phyloP scores from a whole-genome alignment of 1,139 yeast species.

The Diutina neorugosa region DNA sequence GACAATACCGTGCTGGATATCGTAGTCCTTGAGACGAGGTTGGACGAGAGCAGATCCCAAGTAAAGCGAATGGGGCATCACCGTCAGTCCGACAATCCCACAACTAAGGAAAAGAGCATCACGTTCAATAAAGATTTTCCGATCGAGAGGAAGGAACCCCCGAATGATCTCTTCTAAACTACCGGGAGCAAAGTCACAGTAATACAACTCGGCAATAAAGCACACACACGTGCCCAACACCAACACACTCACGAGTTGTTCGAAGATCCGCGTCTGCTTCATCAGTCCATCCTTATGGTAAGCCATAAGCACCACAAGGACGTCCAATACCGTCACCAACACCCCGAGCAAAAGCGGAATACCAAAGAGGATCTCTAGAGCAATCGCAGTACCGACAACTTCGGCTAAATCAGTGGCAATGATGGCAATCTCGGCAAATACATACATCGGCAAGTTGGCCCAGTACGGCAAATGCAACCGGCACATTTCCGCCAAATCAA shows the following conservation, averaged over 20 bases:
- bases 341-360: constrained; percentile 61
- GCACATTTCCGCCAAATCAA: constrained; percentile 70
- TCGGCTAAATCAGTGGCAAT: constrained; percentile 77
- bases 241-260: constrained; percentile 47
- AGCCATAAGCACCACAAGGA: constrained; percentile 52
- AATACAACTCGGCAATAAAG: constrained; percentile 48
- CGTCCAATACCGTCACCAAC: constrained; percentile 60
- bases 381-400: constrained; percentile 72
- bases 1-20: constrained; percentile 31
- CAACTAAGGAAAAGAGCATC: constrained; percentile 55
- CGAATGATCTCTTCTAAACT: constrained; percentile 25
- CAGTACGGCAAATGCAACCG: constrained; percentile 47
- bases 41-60: constrained; percentile 70
- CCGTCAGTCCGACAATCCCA: constrained; percentile 73
- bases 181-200: constrained; percentile 31
- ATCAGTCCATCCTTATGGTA: constrained; percentile 62
- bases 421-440: constrained; percentile 62
- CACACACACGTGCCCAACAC: constrained; percentile 58
- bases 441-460: constrained; percentile 45
- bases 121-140: constrained; percentile 36
- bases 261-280: constrained; percentile 56
- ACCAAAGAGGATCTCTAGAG: constrained; percentile 55
- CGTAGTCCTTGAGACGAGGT: constrained; percentile 57
- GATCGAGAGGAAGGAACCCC: constrained; percentile 49
- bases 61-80: constrained; percentile 72